Base-by-base conservation (phyloP, 2,329 filamentous ascomycete species). In the Fusarium scirpi region DNA sequence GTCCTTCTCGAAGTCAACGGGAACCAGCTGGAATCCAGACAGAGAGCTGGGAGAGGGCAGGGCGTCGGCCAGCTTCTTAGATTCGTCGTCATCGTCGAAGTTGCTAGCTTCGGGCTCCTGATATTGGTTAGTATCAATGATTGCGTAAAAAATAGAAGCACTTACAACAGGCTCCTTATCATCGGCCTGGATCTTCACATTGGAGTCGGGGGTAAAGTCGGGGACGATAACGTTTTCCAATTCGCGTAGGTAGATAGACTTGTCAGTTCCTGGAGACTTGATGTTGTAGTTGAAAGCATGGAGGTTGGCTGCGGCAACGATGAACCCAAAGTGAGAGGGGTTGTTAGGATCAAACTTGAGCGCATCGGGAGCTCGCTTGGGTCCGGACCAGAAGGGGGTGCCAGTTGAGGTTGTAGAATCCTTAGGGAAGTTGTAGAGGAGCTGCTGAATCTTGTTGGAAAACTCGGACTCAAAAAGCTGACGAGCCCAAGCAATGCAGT, bases 221-320 rank as follows among this genome's bases (percentile, higher is more conserved):
- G 96, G 94, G 60, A 99, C 90, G 71, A 98, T 97, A 87, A 98
- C 94, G 75, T 94, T 92, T 66, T 97, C 92, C 53, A 98, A 83
- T 34, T 97, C 92, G 73, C 91, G 91, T 48, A 90, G 77, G 78
- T 97, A 97, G 69, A 94, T 88, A 11, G 87, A 85, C 78, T 90
- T 90, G 67, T 90, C 89, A 20, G 74, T 77, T 48, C 87, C 90
- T 65, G 92, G 93, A n/a, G 92, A 90, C 77, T 97, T 95, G 81
- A 99, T 98, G 65, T 93, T 92, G 82, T 97, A 99, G 85, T 99
- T 99, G 87, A 96, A 99, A 1, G 95, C 96, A 76, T 98, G 96
- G 27, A 99, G 87, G 78, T 97, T 96, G 38, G 96, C 94, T 10
- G 90, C 96, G 20, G 96, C 90, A 67, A 97, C 89, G 58, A 99